Conservation (phyloP, 1,284 basidiomycete genomes). For the Ceratobasidium sp. region DNA sequence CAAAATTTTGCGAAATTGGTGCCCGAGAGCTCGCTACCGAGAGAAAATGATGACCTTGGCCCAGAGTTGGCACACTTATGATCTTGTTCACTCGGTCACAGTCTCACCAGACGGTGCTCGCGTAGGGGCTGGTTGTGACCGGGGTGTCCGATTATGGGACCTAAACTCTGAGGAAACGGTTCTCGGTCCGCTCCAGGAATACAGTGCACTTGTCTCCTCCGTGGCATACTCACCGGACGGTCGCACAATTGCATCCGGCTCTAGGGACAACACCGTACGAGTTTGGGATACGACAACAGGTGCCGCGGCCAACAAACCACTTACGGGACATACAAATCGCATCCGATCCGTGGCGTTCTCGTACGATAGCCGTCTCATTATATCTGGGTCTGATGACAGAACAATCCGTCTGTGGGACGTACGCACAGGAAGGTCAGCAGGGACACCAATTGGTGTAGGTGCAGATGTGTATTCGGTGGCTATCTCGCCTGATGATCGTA, state of each 20-base stretch:
- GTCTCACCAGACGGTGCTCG: constrained; percentile 5
- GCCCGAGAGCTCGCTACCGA: too few species aligned
- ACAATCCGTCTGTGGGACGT: constrained; percentile 18
- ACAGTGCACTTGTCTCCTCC: background rate
- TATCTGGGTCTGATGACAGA: constrained; percentile 3
- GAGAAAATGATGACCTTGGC: too few species aligned
- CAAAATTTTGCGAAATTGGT: too few species aligned
- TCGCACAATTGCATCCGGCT: background rate
- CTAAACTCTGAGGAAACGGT: background rate
- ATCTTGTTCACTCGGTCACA: background rate
- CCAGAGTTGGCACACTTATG: background rate
- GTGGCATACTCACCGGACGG: background rate
- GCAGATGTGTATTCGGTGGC: constrained; percentile 7
- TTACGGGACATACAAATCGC: background rate
- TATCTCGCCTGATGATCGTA: constrained; percentile 42
- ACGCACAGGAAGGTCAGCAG: background rate
- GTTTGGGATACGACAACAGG: background rate
- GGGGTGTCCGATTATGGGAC: background rate
- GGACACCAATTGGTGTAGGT: background rate
- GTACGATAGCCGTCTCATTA: background rate
- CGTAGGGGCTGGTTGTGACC: background rate
- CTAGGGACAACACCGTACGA: background rate
- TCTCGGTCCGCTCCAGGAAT: background rate
- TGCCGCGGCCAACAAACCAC: background rate
- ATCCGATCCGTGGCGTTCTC: background rate